Conservation (phyloP, 371 early-diverging fungal genomes). For the Rhizopus microsporus region DNA sequence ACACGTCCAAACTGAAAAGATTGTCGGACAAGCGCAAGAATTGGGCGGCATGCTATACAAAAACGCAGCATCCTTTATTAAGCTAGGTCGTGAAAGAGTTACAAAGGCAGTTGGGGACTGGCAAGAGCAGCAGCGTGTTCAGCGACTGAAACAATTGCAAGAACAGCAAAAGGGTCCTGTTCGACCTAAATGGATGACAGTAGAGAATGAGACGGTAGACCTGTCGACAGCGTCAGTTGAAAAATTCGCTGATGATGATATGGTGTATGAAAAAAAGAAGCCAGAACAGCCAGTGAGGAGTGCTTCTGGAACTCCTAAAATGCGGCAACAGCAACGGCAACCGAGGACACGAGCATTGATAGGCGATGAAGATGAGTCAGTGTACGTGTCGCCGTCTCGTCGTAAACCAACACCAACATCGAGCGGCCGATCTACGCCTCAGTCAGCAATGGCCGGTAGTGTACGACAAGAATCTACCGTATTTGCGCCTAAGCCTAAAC, state of each 20-base stretch:
- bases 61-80: constrained; percentile 72
- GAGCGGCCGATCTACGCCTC: constrained; percentile 17
- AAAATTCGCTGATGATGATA: constrained; percentile 38
- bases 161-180: constrained; percentile 36
- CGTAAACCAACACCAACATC: constrained; percentile 28
- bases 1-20: constrained; percentile 61
- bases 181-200: constrained; percentile 28
- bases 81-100: constrained; percentile 69
- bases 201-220: neutral
- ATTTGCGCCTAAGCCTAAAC: neutral
- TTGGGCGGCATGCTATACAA: constrained; percentile 70
- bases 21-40: constrained; percentile 69
- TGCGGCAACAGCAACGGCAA: constrained; percentile 24
- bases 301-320: constrained; percentile 17
- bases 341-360: constrained; percentile 20
- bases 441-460: neutral
- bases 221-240: constrained; percentile 13
- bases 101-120: constrained; percentile 68
- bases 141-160: constrained; percentile 38
- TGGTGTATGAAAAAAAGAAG: constrained; percentile 7
- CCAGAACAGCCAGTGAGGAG: neutral
- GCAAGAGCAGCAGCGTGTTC: constrained; percentile 50
- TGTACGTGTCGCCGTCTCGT: constrained; percentile 60
- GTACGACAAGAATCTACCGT: neutral
- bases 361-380: constrained; percentile 32